These are phyloP conservation scores for Tetracentron sinense DNA, from an alignment of 164 flowering plant genomes.

Conservation along the genomic window DNA sequence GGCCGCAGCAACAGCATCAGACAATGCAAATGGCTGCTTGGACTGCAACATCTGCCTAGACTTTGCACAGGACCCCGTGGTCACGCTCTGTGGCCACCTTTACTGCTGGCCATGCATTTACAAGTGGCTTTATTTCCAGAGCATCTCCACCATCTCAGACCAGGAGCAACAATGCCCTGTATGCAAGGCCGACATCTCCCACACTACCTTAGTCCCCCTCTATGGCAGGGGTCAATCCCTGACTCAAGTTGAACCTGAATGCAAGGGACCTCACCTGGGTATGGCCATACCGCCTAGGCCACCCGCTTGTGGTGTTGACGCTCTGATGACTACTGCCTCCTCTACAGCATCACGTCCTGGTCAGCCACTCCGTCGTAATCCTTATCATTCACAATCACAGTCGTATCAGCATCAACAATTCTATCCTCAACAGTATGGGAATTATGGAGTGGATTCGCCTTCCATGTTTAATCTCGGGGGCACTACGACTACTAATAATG, in stretches of 20 bases:
- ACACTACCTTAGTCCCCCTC: slow-evolving; percentile 63
- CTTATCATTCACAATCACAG: slow-evolving; percentile 13
- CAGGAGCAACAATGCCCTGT: slow-evolving; percentile 54
- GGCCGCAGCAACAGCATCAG: slow-evolving; percentile 19
- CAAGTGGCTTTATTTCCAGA: slow-evolving; percentile 62
- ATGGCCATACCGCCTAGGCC: slow-evolving; percentile 50
- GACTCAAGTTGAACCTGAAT: slow-evolving; percentile 15
- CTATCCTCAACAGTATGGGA: slow-evolving; percentile 21
- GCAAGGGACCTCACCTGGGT: slow-evolving; percentile 22
- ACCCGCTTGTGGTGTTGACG: slow-evolving; percentile 24
- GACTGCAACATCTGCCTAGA: slow-evolving; percentile 87
- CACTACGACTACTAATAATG: slow-evolving; percentile 18
- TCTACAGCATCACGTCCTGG: slow-evolving; percentile 4
- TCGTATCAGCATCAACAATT: slow-evolving; percentile 27
- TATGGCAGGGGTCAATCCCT: slow-evolving; percentile 53
- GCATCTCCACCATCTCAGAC: slow-evolving; percentile 24
- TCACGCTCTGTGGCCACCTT: slow-evolving; percentile 83
- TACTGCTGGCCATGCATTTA: slow-evolving; percentile 93
- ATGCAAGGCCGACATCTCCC: slow-evolving; percentile 58
- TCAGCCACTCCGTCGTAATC: slow-evolving; percentile 22
- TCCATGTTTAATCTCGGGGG: slow-evolving; percentile 22
- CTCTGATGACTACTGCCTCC: slow-evolving; percentile 11
- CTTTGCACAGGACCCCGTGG: slow-evolving; percentile 68
- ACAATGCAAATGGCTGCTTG: slow-evolving; percentile 35
- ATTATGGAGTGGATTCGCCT: slow-evolving; percentile 15